Evolutionary conservation across 306 rosid genomes (phyloP).

Genomic region (Adenanthera pavonina): DNA sequence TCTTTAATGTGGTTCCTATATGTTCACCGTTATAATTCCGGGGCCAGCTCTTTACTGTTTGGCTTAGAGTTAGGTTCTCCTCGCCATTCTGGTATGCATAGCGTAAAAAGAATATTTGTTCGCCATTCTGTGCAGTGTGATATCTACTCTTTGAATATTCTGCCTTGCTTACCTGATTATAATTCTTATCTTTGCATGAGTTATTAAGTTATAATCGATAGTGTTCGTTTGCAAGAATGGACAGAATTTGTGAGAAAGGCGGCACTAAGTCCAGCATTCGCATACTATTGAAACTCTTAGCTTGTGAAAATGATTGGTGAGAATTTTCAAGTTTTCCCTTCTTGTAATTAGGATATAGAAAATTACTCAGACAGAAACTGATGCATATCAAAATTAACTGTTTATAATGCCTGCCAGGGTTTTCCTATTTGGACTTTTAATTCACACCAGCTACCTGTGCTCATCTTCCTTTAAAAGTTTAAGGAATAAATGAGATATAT

Average conservation of each 20-base stretch:
- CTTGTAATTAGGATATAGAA: slow-evolving; percentile 1
- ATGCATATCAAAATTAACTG: slow-evolving; percentile 5
- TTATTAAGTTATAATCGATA: background rate
- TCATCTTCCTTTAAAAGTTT: slow-evolving; percentile 1
- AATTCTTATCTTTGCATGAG: background rate
- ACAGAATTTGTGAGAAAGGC: background rate
- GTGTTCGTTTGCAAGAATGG: background rate
- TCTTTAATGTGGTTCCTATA: background rate
- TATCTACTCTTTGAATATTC: background rate
- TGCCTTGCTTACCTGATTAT: background rate
- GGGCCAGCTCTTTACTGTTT: background rate
- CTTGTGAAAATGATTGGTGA: slow-evolving; percentile 19
- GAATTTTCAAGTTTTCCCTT: background rate
- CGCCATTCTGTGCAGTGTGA: background rate
- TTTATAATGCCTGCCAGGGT: slow-evolving; percentile 1
- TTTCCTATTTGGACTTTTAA: background rate
- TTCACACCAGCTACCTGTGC: slow-evolving; percentile 1
- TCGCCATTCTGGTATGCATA: background rate
- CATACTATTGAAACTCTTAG: background rate
- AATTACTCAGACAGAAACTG: slow-evolving; percentile 14
- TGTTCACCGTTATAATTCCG: background rate
- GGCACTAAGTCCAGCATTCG: background rate
- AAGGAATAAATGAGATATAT: background rate
- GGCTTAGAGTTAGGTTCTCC: background rate
- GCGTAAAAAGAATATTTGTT: background rate